phyloP scores from a whole-genome alignment of 768 basidiomycete genomes.

The Strobilomyces confusus region DNA sequence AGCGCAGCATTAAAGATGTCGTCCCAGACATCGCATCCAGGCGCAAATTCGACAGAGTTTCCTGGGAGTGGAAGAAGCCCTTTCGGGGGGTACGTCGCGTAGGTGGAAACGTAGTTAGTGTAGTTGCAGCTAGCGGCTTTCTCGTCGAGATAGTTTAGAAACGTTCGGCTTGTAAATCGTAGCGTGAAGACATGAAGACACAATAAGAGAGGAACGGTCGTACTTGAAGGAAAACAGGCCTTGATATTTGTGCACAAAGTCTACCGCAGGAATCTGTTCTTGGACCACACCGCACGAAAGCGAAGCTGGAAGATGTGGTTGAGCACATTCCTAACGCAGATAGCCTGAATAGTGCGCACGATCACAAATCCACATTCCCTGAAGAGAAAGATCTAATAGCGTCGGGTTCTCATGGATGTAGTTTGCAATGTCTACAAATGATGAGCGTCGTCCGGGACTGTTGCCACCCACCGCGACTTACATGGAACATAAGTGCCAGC shows the following conservation, averaged over 20 bases:
- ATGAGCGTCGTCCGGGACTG: background rate
- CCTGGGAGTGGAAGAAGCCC: constrained; percentile 66
- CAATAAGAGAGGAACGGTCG: constrained; percentile 11
- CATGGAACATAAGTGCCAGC: constrained; percentile 67
- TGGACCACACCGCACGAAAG: constrained; percentile 64
- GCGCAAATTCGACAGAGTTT: constrained; percentile 40
- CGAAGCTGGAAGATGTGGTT: constrained; percentile 36
- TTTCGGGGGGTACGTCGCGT: constrained; percentile 66
- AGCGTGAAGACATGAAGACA: background rate
- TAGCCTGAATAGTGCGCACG: constrained; percentile 40
- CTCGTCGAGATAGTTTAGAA: constrained; percentile 59
- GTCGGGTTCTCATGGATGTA: constrained; percentile 61
- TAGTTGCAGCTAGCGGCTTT: constrained; percentile 57
- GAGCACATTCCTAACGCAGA: background rate
- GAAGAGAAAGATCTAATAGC: constrained; percentile 51
- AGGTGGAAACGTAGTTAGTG: constrained; percentile 54
- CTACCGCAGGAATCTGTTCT: constrained; percentile 65
- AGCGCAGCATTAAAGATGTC: constrained; percentile 60
- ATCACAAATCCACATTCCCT: constrained; percentile 71
- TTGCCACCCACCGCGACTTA: constrained; percentile 26
- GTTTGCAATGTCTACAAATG: constrained; percentile 61
- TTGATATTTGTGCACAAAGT: constrained; percentile 70
- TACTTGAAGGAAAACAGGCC: constrained; percentile 73
- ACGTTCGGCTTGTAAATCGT: constrained; percentile 46
- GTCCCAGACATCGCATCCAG: constrained; percentile 66